These are phyloP conservation scores for Sungouiozyma intestinalis DNA, from an alignment of 805 yeast species.

Conservation along the genomic window DNA sequence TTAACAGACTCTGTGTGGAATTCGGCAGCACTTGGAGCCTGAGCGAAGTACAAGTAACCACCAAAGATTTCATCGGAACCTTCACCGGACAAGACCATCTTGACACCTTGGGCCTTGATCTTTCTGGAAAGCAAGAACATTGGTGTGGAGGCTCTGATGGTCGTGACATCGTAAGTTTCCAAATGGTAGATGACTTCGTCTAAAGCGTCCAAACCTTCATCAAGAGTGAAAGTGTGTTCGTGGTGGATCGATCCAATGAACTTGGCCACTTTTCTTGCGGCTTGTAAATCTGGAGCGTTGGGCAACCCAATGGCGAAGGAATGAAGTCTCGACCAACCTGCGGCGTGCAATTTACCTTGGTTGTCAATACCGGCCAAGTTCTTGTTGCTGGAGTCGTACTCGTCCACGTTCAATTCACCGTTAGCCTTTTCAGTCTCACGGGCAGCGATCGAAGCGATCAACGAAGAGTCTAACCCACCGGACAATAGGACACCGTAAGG, in stretches of 20 bases:
- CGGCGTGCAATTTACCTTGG: constrained; percentile 66
- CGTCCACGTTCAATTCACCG: constrained; percentile 25
- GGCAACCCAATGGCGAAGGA: constrained; percentile 97
- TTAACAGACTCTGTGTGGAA: constrained; percentile 94
- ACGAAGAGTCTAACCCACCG: constrained; percentile 95
- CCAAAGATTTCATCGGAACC: constrained; percentile 99
- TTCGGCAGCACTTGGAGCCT: constrained; percentile 86
- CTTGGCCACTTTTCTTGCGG: constrained; percentile 94
- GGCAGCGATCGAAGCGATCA: constrained; percentile 95
- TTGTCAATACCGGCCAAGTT: constrained; percentile 90
- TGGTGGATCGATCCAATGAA: constrained; percentile 94
- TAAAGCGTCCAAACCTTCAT: constrained; percentile 94
- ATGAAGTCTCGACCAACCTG: constrained; percentile 76
- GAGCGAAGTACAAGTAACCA: constrained; percentile 94
- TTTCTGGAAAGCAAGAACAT: constrained; percentile 94
- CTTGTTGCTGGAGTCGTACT: constrained; percentile 44
- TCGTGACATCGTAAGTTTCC: constrained; percentile 97
- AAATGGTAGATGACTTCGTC: constrained; percentile 90
- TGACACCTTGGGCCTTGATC: constrained; percentile 98
- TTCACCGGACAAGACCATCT: constrained; percentile 98
- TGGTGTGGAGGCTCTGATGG: constrained; percentile 98
- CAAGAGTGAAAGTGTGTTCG: constrained; percentile 92
- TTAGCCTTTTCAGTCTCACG: constrained; percentile 73
- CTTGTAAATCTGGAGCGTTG: constrained; percentile 93
- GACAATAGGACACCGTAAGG: constrained; percentile 96